Evolutionary conservation across 148 eudicot species (phyloP), one percentile per base, ranked within the genome.

Genomic region (Dianthus caryophyllus): DNA sequence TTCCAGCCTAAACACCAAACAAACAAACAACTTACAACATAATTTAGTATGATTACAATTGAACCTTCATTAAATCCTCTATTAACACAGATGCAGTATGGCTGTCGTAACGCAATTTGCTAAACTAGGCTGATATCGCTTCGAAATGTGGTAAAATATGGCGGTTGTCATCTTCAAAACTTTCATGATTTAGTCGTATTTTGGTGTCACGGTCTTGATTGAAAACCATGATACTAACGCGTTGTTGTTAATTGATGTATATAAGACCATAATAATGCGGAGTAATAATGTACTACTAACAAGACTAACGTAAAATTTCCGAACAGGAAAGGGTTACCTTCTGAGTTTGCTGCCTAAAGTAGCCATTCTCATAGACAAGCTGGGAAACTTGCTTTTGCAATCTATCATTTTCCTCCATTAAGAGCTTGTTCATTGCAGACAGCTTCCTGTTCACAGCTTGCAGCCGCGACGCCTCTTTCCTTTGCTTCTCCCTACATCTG

Each of bases 361-460:
- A 87, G 73, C 90, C 90, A 83, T 93, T 93, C 50, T 89, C 96
- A 84, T 81, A 87, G 78, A 92, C 98, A 76, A 92, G 80, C 1
- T 92, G 90, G 1, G 98, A 89, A 72, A 92, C 96, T 66, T 93
- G 98, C 63, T 93, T 93, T 62, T 93, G 98, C 76, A 93, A 78
- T 66, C 98, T 86, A 71, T 93, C 98, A 76, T 93, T 93, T 71
- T 93, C 98, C 61, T 93, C 98, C 98, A 93, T 93, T 52, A 93
- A 73, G 25, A 93, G 95, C 80, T 89, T 93, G 74, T 93, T 93
- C 98, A 93, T 93, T 0, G 98, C 98, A 17, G 91, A 75, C 68
- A 93, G 87, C 91, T 93, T 93, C 84, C 96, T 68, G 48, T 93
- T 93, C 70, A 93, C 98, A 15, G 86, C 81, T 80, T 89, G 96